These are phyloP conservation scores for Microascus cirrosus DNA, from an alignment of 2,329 filamentous ascomycete genomes.

Conservation along the genomic window DNA sequence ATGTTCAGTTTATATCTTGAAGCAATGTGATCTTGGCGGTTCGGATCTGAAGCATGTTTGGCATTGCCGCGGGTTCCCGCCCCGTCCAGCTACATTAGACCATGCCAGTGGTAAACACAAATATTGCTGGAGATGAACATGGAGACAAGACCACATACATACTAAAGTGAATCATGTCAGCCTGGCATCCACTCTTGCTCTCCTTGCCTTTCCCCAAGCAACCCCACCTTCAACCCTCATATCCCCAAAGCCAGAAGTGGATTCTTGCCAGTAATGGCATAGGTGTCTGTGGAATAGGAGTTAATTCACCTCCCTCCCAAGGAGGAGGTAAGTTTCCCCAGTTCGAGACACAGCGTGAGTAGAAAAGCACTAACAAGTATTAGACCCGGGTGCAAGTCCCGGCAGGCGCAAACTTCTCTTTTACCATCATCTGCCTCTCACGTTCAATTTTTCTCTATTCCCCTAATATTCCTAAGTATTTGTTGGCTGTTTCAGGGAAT, in stretches of 20 bases:
- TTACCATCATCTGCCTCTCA: no score
- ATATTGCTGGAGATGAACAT: no score
- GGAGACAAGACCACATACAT: neutral
- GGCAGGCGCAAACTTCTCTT: neutral
- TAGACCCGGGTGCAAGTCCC: conserved; percentile 5
- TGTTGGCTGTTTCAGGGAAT: no score
- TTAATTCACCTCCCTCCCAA: conserved; percentile 4
- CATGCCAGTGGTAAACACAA: no score
- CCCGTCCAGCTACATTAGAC: no score
- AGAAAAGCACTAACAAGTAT: neutral
- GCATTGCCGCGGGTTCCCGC: no score
- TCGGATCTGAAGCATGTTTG: no score
- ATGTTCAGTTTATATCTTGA: no score
- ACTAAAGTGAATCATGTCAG: neutral
- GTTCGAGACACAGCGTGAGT: neutral
- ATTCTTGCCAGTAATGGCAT: neutral
- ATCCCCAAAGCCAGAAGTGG: neutral
- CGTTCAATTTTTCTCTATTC: no score
- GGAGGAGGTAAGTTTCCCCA: conserved; percentile 3
- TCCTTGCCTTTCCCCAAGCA: neutral
- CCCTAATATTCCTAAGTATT: no score
- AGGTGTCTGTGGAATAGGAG: conserved; percentile 4
- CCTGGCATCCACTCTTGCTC: neutral
- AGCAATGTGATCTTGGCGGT: no score
- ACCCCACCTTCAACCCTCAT: neutral